Evolutionary conservation across 2,329 filamentous ascomycete genomes (phyloP), one percentile per base, ranked within the genome.

Genomic region (Fusarium mundagurra): DNA sequence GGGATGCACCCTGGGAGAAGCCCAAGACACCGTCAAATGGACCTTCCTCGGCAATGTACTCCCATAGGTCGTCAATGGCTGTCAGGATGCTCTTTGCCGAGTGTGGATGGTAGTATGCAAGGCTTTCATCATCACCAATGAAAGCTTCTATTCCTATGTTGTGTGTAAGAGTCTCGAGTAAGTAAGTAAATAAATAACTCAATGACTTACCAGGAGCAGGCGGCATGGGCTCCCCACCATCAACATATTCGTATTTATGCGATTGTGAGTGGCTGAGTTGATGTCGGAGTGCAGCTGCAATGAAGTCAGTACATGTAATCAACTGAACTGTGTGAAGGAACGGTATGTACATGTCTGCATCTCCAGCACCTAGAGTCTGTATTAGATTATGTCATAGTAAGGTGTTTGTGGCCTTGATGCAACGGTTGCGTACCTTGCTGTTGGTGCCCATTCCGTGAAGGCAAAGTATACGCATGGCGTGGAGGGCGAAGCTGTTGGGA

Each of bases 361-460:
- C 50, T 58, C 60, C 33, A 63, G 41, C 51, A 63, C 51, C 60
- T 63, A 39, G 11, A 22, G 1, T 22, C 27, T 14, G 9, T 12
- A 8, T 57, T 38, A 63, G 38, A 48, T 17, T 29, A 20, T 36
- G 10, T n/a, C 12, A 11, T 38, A 8, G 4, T 8, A 27, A 4
- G 6, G 4, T 29, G 4, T 29, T 33, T 33, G 4, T 50, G 5
- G 5, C 10, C 10, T 6, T 50, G 31, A 18, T 34, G 22, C 22
- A 24, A 9, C n/a, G 43, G 12, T 38, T 45, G 16, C 22, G 6
- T 58, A 58, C 61, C 61, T 63, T 58, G 27, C 51, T 63, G 22
- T 63, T 63, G 27, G 61, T 58, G 27, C 61, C 61, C 39, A 58
- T 58, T 27, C 61, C 61, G 16, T 63, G 61, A n/a, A 63, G 61